Evolutionary conservation across 192 early-diverging fungal genomes (phyloP), one percentile per base, ranked within the genome.

Genomic region (Jimgerdemannia lactiflua): DNA sequence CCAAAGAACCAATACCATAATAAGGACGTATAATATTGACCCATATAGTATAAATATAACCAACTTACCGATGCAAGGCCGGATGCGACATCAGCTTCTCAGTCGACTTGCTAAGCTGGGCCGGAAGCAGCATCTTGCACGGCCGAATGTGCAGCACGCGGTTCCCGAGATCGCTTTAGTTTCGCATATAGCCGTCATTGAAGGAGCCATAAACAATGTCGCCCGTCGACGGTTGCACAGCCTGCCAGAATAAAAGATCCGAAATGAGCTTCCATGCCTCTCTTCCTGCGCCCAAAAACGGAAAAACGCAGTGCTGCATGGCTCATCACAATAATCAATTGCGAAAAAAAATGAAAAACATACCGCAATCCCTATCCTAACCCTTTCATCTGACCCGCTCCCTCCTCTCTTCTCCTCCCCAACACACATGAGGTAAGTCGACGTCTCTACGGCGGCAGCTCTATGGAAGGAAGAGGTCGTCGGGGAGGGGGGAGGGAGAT

Each of bases 171-270:
- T 92, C 92, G 54, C 72, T 83, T n/a, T n/a, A n/a, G n/a, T n/a
- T n/a, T 7, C 91, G 82, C 81, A 89, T 84, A 70, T 83, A 80
- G 0, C 81, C 83, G 75, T 95, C 92, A 43, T 85, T 73, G 76
- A 92, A 95, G 42, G 81, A 78, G 71, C 94, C 94, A 73, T 90
- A 94, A 3, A 94, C 76, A 41, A 95, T 82, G 64, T 91, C 89
- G 0, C 92, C 94, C 0, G 94, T 91, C 3, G 86, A 75, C 1
- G 90, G 80, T 40, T 92, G 87, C 4, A 95, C 85, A 0, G 91
- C 91, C 77, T 78, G 43, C 8, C 54, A 44, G 4, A 29, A 29
- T 29, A 29, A 29, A 59, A 59, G 49, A 2, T 59, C 0, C 14
- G 49, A 14, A 59, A 29, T 29, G 29, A 29, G 29, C 1, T 29